Evolutionary conservation across 2,329 filamentous ascomycete genomes (phyloP), one percentile per base, ranked within the genome.

Genomic region (Apiospora koreana): DNA sequence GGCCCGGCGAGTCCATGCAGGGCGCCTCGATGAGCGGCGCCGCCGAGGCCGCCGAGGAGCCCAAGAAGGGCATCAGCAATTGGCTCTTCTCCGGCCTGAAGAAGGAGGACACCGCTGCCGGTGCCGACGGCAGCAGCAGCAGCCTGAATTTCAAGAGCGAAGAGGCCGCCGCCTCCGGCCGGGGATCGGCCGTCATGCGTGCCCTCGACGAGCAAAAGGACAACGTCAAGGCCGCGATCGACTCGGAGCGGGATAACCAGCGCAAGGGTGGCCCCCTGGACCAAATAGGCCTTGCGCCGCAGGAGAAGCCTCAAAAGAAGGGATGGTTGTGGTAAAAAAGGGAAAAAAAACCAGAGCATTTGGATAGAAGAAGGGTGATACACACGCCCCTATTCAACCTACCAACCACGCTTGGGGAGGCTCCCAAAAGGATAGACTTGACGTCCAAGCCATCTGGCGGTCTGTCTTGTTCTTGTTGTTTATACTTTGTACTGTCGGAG

Each of bases 191-290:
- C 68, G 54, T 80, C 7, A 76, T 77, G 38, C 76, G 78, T 8
- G 75, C 79, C 8, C 72, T 80, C 38, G 81, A 79, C 73, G 77
- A 78, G 43, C 76, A 78, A 70, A 76, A 77, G 73, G 77, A 81
- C 43, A 83, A 84, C 77, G 83, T 83, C 43, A 81, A 80, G 70
- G 79, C 77, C 23, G 85, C 82, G 1, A 84, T 86, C 73, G 84
- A 87, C 70, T 76, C 80, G 50, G 87, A 89, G 79, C 83, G 82
- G 73, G 82, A 85, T 73, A 86, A 85, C 71, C 86, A 89, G 80
- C 80, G 80, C 71, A 79, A 73, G 16, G 87, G 86, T 25, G 87
- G 87, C 1, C 83, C 82, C 67, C 76, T 89, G 62, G 87, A 89
- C 74, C 83, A 83, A 70, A 71, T 88, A 2, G 86, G 86, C 0